Evolutionary conservation across 257 asterid genomes (phyloP).

Genomic region (Nicotiana attenuata): DNA sequence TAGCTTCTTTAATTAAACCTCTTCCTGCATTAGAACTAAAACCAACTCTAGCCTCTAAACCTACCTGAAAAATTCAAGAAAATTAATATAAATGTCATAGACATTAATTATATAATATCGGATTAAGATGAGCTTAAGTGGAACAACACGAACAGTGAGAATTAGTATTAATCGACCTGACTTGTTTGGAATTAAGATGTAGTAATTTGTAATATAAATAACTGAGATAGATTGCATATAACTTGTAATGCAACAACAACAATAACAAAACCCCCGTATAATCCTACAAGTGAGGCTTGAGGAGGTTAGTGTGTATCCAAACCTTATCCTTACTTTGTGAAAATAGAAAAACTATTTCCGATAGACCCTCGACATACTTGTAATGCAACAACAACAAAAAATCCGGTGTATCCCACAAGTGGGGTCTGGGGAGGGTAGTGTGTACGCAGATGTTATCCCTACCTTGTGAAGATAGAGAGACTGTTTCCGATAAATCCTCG

Average conservation of each 20-base stretch:
- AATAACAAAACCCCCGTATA: background rate
- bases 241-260: background rate
- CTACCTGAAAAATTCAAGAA: constrained; percentile 34
- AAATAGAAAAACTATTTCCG: rapidly evolving
- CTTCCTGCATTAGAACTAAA: constrained; percentile 43
- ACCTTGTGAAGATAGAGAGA: too few relatives aligned
- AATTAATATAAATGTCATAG: background rate
- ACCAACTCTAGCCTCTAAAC: constrained; percentile 75
- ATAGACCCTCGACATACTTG: background rate
- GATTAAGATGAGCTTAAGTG: background rate
- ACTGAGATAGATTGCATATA: background rate
- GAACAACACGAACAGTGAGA: background rate
- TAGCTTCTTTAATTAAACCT: constrained; percentile 57
- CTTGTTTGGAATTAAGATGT: background rate
- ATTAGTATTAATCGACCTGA: background rate
- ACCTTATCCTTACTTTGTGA: background rate
- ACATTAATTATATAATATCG: background rate
- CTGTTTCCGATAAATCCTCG: too few relatives aligned
- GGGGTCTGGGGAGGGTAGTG: too few relatives aligned
- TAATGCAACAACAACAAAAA: background rate
- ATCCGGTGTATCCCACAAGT: background rate
- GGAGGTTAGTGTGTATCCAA: background rate
- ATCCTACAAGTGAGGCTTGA: rapidly evolving
- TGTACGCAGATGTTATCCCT: too few relatives aligned
- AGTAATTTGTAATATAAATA: background rate